Base-by-base conservation (phyloP, 192 early-diverging fungal genomes). In the Oehlia diaphana region DNA sequence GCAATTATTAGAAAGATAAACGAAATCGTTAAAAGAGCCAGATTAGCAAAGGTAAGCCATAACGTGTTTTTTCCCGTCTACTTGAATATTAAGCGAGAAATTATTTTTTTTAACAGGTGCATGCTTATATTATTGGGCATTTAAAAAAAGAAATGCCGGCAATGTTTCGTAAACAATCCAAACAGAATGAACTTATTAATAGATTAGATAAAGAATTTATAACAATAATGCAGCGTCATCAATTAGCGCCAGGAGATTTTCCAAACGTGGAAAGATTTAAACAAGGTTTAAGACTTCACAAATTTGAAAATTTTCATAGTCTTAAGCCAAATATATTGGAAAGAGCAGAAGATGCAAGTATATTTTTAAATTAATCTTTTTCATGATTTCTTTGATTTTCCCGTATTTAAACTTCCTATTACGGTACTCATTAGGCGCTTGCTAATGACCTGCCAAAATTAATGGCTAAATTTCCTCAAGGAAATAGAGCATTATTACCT, bases 21-120 rank as follows among this genome's bases (percentile, higher is more conserved):
- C 82, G 94, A 97, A 71, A 96, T 97, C 74, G 95, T 96, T 65
- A 96, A 95, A 77, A 89, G 95, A 13, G 92, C 95, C 0, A 82
- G 93, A 16, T 84, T 91, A 72, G 94, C 94, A 37, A 90, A 88
- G 35, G 68, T 70, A 39, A 44, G 19, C 6, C 16, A 68, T 37
- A 2, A 68, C 4, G 10, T n/a, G 7, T 4, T 47, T 67, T 16
- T 33, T 67, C 0, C 0, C 35, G 13, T 33, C 6, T 67, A 67
- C 10, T 33, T 67, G 64, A 19, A 28, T 28, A 33, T 4, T 67
- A 35, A 26, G 9, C 2, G 12, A 14, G 12, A 35, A 35, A 67
- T 66, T 33, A 33, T 35, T 35, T 4, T 37, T 31, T 28, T 23
- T 33, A 67, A 70, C 26, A 70, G 68, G 95, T 96, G 1, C 96